Percentiles rank a stretch among this genome's conserved stretches.
phyloP scores from a whole-genome alignment of 75 land plant genomes.

The Pseudotsuga menziesii region DNA sequence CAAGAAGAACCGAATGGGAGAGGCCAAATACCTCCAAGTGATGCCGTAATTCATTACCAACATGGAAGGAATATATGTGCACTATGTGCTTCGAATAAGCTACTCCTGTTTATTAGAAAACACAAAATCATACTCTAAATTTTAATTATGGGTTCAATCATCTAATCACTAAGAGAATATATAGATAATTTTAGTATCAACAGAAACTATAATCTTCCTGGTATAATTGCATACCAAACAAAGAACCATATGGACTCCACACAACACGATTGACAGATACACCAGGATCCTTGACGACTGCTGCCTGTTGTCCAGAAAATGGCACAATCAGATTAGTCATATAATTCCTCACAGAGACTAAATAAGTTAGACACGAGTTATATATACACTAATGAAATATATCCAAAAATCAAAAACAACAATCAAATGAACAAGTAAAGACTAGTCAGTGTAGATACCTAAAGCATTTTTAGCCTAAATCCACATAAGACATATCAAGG shows the following conservation, averaged over 20 bases:
- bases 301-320: background rate
- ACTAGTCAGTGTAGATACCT: no score
- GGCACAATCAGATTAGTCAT: no score
- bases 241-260: constrained; percentile 30
- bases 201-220: background rate
- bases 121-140: background rate
- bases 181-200: background rate
- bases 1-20: background rate
- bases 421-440: no score
- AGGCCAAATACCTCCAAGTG: constrained; percentile 56
- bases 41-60: constrained; percentile 47
- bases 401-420: no score
- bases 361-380: no score
- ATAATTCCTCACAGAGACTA: no score
- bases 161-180: background rate
- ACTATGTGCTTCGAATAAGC: constrained; percentile 71
- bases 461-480: background rate
- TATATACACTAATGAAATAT: no score
- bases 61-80: constrained; percentile 58
- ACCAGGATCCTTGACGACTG: constrained; percentile 12
- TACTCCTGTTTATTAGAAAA: constrained; percentile 34
- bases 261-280: constrained; percentile 23
- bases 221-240: constrained; percentile 15
- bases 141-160: no score
- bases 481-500: no score